Percentiles rank a stretch among this genome's conserved stretches.
Conservation (phyloP, 2,329 filamentous ascomycete species). For the Plectosphaerella sp. region DNA sequence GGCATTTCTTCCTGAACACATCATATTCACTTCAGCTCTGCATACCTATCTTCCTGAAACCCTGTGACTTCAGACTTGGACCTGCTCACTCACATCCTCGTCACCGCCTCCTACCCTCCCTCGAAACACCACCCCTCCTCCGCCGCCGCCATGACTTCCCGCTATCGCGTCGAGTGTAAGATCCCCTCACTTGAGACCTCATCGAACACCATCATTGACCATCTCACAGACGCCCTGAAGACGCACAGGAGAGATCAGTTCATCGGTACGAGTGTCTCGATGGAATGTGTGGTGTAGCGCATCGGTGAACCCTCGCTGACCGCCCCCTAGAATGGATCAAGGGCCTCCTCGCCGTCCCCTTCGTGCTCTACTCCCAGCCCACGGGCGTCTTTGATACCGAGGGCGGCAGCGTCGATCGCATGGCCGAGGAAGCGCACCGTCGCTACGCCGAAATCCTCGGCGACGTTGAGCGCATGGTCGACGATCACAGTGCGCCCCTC, state of each 20-base stretch:
- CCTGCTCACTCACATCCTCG: no score
- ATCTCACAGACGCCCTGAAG: conserved; percentile 55
- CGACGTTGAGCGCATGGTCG: conserved; percentile 87
- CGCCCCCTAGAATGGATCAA: conserved; percentile 81
- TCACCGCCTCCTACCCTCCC: no score
- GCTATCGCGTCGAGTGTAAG: conserved; percentile 72
- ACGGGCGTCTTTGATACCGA: conserved; percentile 76
- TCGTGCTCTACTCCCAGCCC: conserved; percentile 93
- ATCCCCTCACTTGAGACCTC: neutral
- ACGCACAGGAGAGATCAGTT: conserved; percentile 90
- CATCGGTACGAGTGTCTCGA: conserved; percentile 49
- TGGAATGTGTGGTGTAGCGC: no score
- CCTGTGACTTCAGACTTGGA: no score
- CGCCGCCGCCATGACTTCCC: conserved; percentile 48
- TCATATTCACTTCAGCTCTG: no score
- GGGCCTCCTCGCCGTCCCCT: conserved; percentile 86
- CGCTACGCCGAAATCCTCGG: conserved; percentile 94
- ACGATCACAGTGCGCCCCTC: conserved; percentile 72
- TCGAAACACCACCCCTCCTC: neutral
- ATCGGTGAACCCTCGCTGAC: no score
- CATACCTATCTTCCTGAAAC: no score
- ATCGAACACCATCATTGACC: neutral
- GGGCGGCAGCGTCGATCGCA: conserved; percentile 60
- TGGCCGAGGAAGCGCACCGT: conserved; percentile 75
- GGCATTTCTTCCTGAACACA: no score